These are phyloP conservation scores for Astragalus membranaceus DNA, from an alignment of 306 rosid species.

Conservation along the genomic window DNA sequence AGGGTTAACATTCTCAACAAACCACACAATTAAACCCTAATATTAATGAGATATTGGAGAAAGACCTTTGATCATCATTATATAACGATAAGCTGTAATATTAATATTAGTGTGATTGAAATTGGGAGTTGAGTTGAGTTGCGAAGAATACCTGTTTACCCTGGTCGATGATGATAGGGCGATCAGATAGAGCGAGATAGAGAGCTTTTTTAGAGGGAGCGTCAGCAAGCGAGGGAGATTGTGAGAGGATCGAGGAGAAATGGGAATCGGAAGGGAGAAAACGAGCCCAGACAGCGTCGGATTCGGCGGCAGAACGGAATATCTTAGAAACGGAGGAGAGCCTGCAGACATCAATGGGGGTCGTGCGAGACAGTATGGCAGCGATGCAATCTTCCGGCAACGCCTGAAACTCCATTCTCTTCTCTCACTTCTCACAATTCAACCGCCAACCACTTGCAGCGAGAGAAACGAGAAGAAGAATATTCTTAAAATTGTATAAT, in stretches of 20 bases:
- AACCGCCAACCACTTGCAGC: no score
- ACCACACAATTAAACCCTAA: no score
- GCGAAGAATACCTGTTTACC: neutral
- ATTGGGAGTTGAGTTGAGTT: neutral
- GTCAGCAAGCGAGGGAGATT: neutral
- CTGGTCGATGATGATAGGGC: neutral
- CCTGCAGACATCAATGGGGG: conserved; percentile 1
- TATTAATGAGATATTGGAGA: no score
- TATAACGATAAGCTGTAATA: neutral
- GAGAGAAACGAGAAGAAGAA: no score
- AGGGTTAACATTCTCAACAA: neutral
- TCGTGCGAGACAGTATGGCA: neutral
- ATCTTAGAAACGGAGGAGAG: conserved; percentile 2
- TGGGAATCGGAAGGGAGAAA: conserved; percentile 16
- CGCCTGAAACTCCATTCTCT: neutral
- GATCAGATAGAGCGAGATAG: neutral
- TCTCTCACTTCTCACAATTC: neutral
- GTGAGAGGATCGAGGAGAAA: neutral
- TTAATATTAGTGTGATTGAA: no score
- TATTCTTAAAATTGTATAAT: no score
- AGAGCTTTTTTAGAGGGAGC: conserved; percentile 3
- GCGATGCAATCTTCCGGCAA: conserved; percentile 22
- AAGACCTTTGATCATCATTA: no score
- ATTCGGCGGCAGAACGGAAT: conserved; percentile 15
- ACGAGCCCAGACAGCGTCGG: neutral